Base-by-base conservation (phyloP, 1,139 yeast genomes). In the Saccharomyces hybrid region DNA sequence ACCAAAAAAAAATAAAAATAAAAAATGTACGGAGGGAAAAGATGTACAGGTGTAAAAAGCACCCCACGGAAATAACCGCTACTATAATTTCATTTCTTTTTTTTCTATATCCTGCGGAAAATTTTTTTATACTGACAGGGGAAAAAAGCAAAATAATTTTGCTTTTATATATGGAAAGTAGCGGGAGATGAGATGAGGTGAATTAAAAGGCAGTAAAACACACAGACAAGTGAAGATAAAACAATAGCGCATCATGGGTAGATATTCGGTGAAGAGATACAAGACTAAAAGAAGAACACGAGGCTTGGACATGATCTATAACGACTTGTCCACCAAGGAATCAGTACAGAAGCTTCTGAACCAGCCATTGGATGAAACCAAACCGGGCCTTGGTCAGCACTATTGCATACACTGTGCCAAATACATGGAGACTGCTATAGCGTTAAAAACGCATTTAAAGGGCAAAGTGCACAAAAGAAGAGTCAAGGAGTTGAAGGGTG, bases 401-500 rank as follows among this genome's bases (percentile, higher is more conserved):
- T 93, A 89, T 71, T 93, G 98, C 72, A 79, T 93, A 55, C 96
- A 90, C 61, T 93, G 99, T 77, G 96, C 96, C 53, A 88, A 86
- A 71, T 89, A 93, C 71, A 89, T 83, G 67, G 97, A 91, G 68
- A 84, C 84, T 57, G 91, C 86, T 54, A 70, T 73, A 47, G 87
- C 96, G 13, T 76, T 88, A 58, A 82, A 82, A 60, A 78, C 84
- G 27, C 99, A 93, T 73, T 74, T 78, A 60, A 81, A 82, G 64
- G 79, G 86, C 8, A 90, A 90, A 68, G 79, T 84, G 8, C 98
- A 93, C 72, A 90, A 87, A 70, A 80, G 99, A 72, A 78, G 96
- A 66, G 86, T 87, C 32, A 88, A 83, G 71, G 86, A 83, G 52
- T 75, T 93, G 62, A 81, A 79, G 55, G 82, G 78, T 53, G 84